Base-by-base conservation (phyloP, 495 filamentous ascomycete genomes). In the Apodospora peruviana region DNA sequence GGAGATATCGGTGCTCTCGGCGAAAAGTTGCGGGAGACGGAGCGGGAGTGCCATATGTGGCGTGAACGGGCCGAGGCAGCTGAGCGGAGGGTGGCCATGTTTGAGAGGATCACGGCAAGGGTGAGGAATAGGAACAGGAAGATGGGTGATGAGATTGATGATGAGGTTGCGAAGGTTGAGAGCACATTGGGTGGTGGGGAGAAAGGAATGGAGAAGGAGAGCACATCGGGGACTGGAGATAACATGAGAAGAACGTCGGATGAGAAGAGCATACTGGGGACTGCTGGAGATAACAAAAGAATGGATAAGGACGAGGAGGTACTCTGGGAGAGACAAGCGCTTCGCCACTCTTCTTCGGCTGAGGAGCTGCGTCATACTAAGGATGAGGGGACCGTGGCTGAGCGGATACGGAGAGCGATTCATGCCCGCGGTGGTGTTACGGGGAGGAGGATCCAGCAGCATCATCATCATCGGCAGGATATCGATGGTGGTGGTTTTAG, bases 21-120 rank as follows among this genome's bases (percentile, higher is more conserved):
- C 34, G 68, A 74, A 46, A 64, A 72, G 50, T 59, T 82, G 24
- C 56, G 67, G 16, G 52, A 65, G 3, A 64, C 69, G n/a, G 68
- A 67, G 43, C 61, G 61, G 20, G 74, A 79, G 40, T 56, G 65
- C 35, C 50, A 59, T 24, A 58, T 62, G 43, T 83, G 79, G 78
- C 68, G 67, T 43, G 62, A 58, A 21, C 62, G 74, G 42, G 79
- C 79, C 1, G 68, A 78, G 57, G 54, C 60, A 11, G 75, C 77
- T 0, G 77, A 82, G 66, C 68, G 61, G 54, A 62, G 67, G 20
- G 57, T 79, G 0, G 50, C 56, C 9, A 53, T 66, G 4, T 65
- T 76, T 39, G 59, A 73, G 51, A 51, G 53, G 34, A 52, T 66
- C 17, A 53, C 53, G 24, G 59, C 48, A 11, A 41, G 59, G n/a